These are phyloP conservation scores for Sphaerulina musiva DNA, from an alignment of 2,329 filamentous ascomycete genomes.

Conservation along the genomic window DNA sequence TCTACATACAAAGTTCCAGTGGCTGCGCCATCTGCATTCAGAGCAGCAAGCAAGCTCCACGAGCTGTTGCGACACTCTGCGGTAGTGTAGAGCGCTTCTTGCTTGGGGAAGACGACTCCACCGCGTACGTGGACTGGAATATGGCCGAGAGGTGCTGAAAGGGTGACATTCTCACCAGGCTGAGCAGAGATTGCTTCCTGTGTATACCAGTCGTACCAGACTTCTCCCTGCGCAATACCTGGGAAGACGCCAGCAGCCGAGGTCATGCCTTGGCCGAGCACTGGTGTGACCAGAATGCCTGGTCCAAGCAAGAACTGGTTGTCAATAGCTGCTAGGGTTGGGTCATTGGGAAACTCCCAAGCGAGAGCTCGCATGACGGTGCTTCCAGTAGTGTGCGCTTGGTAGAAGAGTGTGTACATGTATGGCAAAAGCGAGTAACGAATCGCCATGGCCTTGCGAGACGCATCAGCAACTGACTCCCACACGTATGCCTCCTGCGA, in stretches of 20 bases:
- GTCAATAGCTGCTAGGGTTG: conserved; percentile 58
- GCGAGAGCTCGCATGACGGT: conserved; percentile 67
- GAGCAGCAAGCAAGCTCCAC: conserved; percentile 61
- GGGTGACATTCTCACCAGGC: conserved; percentile 53
- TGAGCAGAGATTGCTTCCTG: conserved; percentile 49
- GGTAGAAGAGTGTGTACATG: conserved; percentile 66
- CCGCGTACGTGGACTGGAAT: conserved; percentile 68
- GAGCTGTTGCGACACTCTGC: conserved; percentile 55
- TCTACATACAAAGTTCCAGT: conserved; percentile 63
- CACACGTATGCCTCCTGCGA: conserved; percentile 67
- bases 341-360: conserved; percentile 70
- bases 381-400: conserved; percentile 57
- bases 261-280: conserved; percentile 56
- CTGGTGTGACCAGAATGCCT: conserved; percentile 60
- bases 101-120: conserved; percentile 59
- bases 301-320: conserved; percentile 66
- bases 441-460: conserved; percentile 61
- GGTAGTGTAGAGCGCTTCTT: conserved; percentile 63
- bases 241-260: conserved; percentile 65
- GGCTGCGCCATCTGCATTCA: conserved; percentile 51
- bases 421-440: conserved; percentile 67
- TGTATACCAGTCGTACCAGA: conserved; percentile 80
- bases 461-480: conserved; percentile 58
- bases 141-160: conserved; percentile 57
- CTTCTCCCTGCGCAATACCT: conserved; percentile 51